These are phyloP conservation scores for Rhizopus arrhizus DNA, from an alignment of 371 early-diverging fungal genomes.

Conservation along the genomic window DNA sequence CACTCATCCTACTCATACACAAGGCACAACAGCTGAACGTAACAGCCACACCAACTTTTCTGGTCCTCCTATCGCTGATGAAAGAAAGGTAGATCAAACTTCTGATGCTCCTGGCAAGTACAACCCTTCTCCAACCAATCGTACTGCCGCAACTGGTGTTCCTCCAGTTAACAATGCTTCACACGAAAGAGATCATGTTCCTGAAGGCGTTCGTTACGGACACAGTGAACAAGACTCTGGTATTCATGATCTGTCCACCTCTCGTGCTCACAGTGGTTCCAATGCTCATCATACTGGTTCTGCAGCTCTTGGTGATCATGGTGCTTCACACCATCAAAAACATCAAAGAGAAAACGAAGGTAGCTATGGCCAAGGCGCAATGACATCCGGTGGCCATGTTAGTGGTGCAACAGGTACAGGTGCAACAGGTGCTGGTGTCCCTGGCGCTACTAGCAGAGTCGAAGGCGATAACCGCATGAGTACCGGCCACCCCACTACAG, in stretches of 20 bases:
- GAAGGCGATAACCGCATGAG: too few relatives aligned
- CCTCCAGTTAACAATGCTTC: constrained; percentile 26
- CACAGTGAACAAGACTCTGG: constrained; percentile 3
- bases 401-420: not conserved
- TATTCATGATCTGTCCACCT: not conserved
- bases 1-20: constrained; percentile 3
- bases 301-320: constrained; percentile 10
- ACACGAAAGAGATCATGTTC: constrained; percentile 7
- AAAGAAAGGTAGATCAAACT: constrained; percentile 19
- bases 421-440: too few relatives aligned
- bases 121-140: constrained; percentile 18
- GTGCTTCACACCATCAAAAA: constrained; percentile 19
- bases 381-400: not conserved
- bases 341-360: not conserved
- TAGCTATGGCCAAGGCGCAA: not conserved
- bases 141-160: constrained; percentile 23
- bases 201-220: constrained; percentile 9
- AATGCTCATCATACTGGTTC: not conserved
- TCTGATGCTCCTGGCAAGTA: constrained; percentile 11
- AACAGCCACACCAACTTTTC: constrained; percentile 11
- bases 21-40: constrained; percentile 14
- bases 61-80: constrained; percentile 17
- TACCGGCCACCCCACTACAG: constrained; percentile 5
- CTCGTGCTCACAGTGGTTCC: not conserved
- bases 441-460: not conserved